Evolutionary conservation across 495 filamentous ascomycete genomes (phyloP).

Genomic region (Xylaria grammica): DNA sequence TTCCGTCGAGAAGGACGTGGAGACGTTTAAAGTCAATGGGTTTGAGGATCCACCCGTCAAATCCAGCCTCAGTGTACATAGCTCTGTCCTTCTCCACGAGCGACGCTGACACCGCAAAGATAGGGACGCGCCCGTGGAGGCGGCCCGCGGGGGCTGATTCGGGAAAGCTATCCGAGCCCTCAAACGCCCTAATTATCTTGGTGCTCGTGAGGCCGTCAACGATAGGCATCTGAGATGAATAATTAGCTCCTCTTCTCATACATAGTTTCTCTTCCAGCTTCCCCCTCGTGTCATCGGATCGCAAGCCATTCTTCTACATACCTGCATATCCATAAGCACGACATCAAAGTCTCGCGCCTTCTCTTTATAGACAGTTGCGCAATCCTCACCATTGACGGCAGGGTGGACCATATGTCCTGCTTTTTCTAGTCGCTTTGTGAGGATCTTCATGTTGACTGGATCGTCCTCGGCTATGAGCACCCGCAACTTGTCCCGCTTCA

Average conservation of each 20-base stretch:
- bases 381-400: conserved; percentile 88
- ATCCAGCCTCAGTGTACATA: conserved; percentile 79
- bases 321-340: conserved; percentile 97
- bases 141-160: conserved; percentile 55
- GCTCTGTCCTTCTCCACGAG: conserved; percentile 72
- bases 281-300: background rate
- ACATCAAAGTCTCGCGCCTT: conserved; percentile 70
- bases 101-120: conserved; percentile 91
- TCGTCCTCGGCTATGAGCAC: conserved; percentile 92
- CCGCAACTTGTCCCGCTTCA: conserved; percentile 51
- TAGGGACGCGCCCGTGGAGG: conserved; percentile 67
- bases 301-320: conserved; percentile 41
- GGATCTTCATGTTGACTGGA: conserved; percentile 86
- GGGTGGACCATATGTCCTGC: conserved; percentile 73
- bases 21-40: conserved; percentile 75
- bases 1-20: conserved; percentile 63
- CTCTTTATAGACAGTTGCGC: conserved; percentile 69
- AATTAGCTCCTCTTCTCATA: conserved; percentile 1
- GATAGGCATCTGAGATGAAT: conserved; percentile 77
- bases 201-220: conserved; percentile 86
- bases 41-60: conserved; percentile 89
- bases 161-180: conserved; percentile 49
- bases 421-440: conserved; percentile 83
- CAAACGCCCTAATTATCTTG: conserved; percentile 77
- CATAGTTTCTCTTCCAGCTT: background rate